These are phyloP conservation scores for Monascus ruber DNA, from an alignment of 2,329 filamentous ascomycete genomes.

Conservation along the genomic window DNA sequence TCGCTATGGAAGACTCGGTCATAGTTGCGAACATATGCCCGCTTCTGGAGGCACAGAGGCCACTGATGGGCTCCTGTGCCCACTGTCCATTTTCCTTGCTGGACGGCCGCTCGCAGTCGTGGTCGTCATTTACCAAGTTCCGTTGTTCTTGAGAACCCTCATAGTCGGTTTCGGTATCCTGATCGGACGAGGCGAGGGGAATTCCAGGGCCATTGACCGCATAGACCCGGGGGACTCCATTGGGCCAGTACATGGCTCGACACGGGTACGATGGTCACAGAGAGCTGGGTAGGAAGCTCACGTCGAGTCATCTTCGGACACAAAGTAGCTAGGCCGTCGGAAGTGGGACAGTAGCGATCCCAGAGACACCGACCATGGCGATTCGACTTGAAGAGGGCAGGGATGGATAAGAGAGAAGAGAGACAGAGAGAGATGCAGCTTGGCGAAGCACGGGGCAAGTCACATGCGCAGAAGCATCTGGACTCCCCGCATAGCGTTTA, in stretches of 20 bases:
- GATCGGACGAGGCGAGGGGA: slow-evolving; percentile 15
- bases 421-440: neutral
- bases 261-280: slow-evolving; percentile 15
- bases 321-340: slow-evolving; percentile 11
- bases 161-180: slow-evolving; percentile 10
- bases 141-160: slow-evolving; percentile 10
- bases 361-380: slow-evolving; percentile 12
- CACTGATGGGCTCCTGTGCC: slow-evolving; percentile 56
- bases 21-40: slow-evolving; percentile 82
- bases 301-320: slow-evolving; percentile 27
- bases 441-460: neutral
- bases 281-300: slow-evolving; percentile 17
- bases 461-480: neutral
- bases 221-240: slow-evolving; percentile 39
- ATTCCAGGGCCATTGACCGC: slow-evolving; percentile 35
- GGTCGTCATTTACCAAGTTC: slow-evolving; percentile 16
- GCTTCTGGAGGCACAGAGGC: slow-evolving; percentile 63
- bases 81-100: slow-evolving; percentile 23
- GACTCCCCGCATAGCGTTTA: neutral
- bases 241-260: slow-evolving; percentile 39
- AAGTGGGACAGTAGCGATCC: slow-evolving; percentile 10
- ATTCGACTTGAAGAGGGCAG: slow-evolving; percentile 3
- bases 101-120: slow-evolving; percentile 11
- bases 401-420: neutral
- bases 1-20: slow-evolving; percentile 70